Percentiles rank a stretch among this genome's conserved stretches.
These are phyloP conservation scores for Solidago caesia DNA, from an alignment of 129 eudicot genomes.

Conservation along the genomic window DNA sequence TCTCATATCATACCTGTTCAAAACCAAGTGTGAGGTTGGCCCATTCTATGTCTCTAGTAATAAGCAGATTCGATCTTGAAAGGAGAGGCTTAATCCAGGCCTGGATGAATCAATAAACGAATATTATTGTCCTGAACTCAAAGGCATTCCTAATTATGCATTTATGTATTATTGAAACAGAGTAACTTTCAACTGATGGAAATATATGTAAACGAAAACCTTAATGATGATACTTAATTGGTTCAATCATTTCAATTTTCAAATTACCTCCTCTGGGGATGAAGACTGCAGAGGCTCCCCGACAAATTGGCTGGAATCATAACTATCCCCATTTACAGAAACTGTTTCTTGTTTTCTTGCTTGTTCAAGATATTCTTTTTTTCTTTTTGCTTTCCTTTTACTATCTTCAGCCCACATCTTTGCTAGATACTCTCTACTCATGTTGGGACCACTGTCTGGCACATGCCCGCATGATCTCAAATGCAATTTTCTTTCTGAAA, in stretches of 20 bases:
- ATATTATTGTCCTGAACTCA: constrained; percentile 7
- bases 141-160: neutral
- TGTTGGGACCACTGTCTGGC: constrained; percentile 38
- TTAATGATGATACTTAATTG: constrained; percentile 4
- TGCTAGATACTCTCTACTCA: constrained; percentile 76
- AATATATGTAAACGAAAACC: neutral
- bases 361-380: constrained; percentile 19
- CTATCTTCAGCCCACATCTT: constrained; percentile 71
- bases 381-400: constrained; percentile 46
- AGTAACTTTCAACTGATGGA: neutral
- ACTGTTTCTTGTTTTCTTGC: constrained; percentile 25
- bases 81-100: constrained; percentile 83
- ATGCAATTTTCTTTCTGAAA: constrained; percentile 21
- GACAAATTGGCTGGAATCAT: constrained; percentile 50
- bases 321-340: constrained; percentile 33
- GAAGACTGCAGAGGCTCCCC: constrained; percentile 50
- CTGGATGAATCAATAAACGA: constrained; percentile 40
- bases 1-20: constrained; percentile 72
- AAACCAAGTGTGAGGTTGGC: constrained; percentile 88
- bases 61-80: constrained; percentile 89
- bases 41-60: constrained; percentile 99
- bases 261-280: constrained; percentile 76
- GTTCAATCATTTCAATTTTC: constrained; percentile 9
- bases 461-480: constrained; percentile 30
- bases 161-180: neutral